Conservation (phyloP, 106 monocot genomes). For the Dendrobium chrysotoxum region DNA sequence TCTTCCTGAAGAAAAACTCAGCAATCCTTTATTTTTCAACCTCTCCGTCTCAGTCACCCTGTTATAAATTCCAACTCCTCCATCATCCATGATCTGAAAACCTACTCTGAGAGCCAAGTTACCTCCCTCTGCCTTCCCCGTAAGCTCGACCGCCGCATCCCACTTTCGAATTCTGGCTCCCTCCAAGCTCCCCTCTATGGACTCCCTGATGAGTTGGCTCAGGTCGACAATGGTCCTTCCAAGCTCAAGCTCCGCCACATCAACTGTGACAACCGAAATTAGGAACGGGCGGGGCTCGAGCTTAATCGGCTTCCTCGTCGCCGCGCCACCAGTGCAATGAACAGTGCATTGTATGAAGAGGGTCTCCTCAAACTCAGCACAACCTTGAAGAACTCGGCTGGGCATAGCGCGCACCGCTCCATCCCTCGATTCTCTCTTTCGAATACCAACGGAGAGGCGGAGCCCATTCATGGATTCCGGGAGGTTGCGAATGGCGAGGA, state of each 20-base stretch:
- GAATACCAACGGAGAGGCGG: conserved; percentile 52
- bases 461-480: conserved; percentile 68
- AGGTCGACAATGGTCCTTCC: conserved; percentile 50
- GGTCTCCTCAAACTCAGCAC: conserved; percentile 59
- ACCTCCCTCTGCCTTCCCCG: conserved; percentile 70
- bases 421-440: conserved; percentile 61
- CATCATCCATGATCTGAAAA: conserved; percentile 82
- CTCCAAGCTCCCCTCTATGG: conserved; percentile 44
- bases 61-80: conserved; percentile 37
- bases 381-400: conserved; percentile 43
- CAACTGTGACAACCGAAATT: conserved; percentile 40
- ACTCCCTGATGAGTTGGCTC: conserved; percentile 59
- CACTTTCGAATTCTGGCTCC: conserved; percentile 47
- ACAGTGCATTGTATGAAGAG: conserved; percentile 57
- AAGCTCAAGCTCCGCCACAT: conserved; percentile 50
- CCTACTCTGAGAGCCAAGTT: conserved; percentile 52
- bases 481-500: conserved; percentile 37
- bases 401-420: conserved; percentile 68
- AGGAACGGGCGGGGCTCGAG: conserved; percentile 58
- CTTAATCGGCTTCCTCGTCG: conserved; percentile 44
- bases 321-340: conserved; percentile 55
- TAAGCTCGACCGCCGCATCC: conserved; percentile 34
- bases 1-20: conserved; percentile 20
- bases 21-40: not conserved
- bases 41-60: too few relatives aligned